These are phyloP conservation scores for Lichenothelia convexa DNA, from an alignment of 495 filamentous ascomycete species.

Conservation along the genomic window DNA sequence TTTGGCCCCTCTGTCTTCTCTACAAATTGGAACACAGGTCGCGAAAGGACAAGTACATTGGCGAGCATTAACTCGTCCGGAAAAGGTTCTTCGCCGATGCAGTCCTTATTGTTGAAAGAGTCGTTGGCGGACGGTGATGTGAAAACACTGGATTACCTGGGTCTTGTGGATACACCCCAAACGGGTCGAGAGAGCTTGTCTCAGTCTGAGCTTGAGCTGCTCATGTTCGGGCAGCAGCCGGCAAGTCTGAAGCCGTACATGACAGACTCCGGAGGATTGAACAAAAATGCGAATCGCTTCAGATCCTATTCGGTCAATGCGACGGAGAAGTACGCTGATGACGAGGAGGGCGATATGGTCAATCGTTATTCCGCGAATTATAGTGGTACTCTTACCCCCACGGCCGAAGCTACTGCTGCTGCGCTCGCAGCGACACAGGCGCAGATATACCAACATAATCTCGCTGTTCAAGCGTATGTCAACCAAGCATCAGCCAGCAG, in stretches of 20 bases:
- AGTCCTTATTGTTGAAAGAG: constrained; percentile 78
- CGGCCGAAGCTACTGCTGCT: constrained; percentile 49
- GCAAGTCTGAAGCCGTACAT: constrained; percentile 45
- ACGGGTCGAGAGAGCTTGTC: constrained; percentile 50
- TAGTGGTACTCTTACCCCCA: constrained; percentile 51
- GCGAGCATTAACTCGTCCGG: constrained; percentile 81
- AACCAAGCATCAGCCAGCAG: constrained; percentile 63
- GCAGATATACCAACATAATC: constrained; percentile 81
- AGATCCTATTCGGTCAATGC: constrained; percentile 97
- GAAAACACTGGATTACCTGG: constrained; percentile 87
- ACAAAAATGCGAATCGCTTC: constrained; percentile 69
- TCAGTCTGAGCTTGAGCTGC: constrained; percentile 38
- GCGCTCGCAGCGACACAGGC: constrained; percentile 69
- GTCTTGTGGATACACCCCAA: constrained; percentile 85
- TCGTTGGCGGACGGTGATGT: constrained; percentile 78
- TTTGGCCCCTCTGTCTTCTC: constrained; percentile 85
- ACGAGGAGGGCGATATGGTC: constrained; percentile 71
- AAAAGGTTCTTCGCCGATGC: constrained; percentile 68
- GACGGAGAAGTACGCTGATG: constrained; percentile 89
- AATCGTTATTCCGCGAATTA: constrained; percentile 36
- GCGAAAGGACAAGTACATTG: constrained; percentile 68
- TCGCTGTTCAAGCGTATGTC: constrained; percentile 81
- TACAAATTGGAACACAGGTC: constrained; percentile 56
- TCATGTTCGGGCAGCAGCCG: constrained; percentile 27
- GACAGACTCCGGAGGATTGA: constrained; percentile 34